Percentiles rank a stretch among this genome's conserved stretches.
Evolutionary conservation across 805 yeast species (phyloP).

Genomic region (Scheffersomyces stipitis): DNA sequence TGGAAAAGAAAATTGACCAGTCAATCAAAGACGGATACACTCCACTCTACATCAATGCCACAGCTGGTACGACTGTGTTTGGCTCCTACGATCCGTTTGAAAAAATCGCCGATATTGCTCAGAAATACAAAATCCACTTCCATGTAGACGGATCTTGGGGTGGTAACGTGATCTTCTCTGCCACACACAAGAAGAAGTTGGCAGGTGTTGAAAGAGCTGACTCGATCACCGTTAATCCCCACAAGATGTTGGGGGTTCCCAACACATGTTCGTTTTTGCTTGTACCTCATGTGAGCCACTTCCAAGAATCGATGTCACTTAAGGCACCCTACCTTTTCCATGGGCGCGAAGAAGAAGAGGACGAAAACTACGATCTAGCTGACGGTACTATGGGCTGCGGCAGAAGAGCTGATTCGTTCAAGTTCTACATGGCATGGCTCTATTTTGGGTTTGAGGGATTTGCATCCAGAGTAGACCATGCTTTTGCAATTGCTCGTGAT

Average conservation of each 20-base stretch:
- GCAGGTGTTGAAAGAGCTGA: slow-evolving; percentile 66
- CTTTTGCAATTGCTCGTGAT: slow-evolving; percentile 62
- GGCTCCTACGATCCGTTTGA: slow-evolving; percentile 77
- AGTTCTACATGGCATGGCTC: slow-evolving; percentile 77
- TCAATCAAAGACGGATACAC: slow-evolving; percentile 56
- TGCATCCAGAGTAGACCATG: slow-evolving; percentile 67
- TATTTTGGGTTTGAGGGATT: slow-evolving; percentile 75
- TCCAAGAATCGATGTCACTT: slow-evolving; percentile 72
- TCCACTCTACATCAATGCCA: slow-evolving; percentile 75
- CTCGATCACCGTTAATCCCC: slow-evolving; percentile 81
- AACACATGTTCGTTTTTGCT: slow-evolving; percentile 71
- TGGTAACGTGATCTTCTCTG: slow-evolving; percentile 74
- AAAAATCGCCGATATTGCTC: slow-evolving; percentile 54
- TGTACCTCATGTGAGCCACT: slow-evolving; percentile 63
- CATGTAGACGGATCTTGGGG: slow-evolving; percentile 94
- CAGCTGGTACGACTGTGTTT: slow-evolving; percentile 88
- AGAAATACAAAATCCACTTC: slow-evolving; percentile 62
- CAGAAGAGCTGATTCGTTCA: slow-evolving; percentile 77
- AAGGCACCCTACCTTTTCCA: slow-evolving; percentile 83
- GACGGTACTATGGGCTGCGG: slow-evolving; percentile 95
- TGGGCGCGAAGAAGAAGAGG: slow-evolving; percentile 40
- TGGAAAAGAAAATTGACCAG: slow-evolving; percentile 45
- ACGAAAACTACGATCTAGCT: slow-evolving; percentile 70
- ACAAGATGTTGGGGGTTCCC: slow-evolving; percentile 88
- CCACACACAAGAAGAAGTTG: slow-evolving; percentile 43